Evolutionary conservation across 495 filamentous ascomycete genomes (phyloP).

Genomic region (Podospora tetraspora): DNA sequence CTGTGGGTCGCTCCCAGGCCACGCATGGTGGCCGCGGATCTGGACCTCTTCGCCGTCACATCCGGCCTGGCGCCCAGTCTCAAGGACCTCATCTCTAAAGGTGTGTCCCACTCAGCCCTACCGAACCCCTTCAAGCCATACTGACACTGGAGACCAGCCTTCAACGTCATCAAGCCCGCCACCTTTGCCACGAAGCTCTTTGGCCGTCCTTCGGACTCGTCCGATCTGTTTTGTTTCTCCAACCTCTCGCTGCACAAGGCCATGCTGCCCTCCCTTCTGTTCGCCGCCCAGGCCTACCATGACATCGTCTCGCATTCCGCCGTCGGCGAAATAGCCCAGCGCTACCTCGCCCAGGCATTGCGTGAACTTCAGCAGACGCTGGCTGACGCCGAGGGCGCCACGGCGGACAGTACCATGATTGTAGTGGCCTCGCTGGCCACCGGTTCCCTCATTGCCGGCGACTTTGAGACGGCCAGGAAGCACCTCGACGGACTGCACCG

Average conservation of each 20-base stretch:
- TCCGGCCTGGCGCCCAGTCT: not conserved
- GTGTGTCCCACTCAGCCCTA: not conserved
- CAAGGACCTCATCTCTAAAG: not conserved
- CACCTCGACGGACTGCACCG: slow-evolving; percentile 15
- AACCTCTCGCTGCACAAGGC: slow-evolving; percentile 11
- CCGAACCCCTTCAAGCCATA: not conserved
- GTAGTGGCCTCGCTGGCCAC: slow-evolving; percentile 11
- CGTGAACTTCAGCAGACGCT: slow-evolving; percentile 4
- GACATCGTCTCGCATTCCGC: not conserved
- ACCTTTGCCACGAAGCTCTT: slow-evolving; percentile 7
- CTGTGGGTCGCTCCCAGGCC: not conserved
- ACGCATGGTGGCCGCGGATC: not conserved
- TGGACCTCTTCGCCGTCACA: not conserved
- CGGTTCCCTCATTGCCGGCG: slow-evolving; percentile 7
- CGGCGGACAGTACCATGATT: slow-evolving; percentile 9
- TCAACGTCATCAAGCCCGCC: slow-evolving; percentile 14
- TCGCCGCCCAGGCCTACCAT: slow-evolving; percentile 14
- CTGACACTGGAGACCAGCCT: slow-evolving; percentile 1
- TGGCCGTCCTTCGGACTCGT: not conserved
- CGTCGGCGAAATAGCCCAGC: not conserved
- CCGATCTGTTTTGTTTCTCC: slow-evolving; percentile 15
- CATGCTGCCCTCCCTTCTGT: slow-evolving; percentile 15
- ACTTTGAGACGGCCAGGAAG: slow-evolving; percentile 12
- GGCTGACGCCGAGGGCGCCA: slow-evolving; percentile 1
- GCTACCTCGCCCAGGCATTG: slow-evolving; percentile 9